Conservation (phyloP, 2,329 filamentous ascomycete species). For the Verticillium nonalfalfae region DNA sequence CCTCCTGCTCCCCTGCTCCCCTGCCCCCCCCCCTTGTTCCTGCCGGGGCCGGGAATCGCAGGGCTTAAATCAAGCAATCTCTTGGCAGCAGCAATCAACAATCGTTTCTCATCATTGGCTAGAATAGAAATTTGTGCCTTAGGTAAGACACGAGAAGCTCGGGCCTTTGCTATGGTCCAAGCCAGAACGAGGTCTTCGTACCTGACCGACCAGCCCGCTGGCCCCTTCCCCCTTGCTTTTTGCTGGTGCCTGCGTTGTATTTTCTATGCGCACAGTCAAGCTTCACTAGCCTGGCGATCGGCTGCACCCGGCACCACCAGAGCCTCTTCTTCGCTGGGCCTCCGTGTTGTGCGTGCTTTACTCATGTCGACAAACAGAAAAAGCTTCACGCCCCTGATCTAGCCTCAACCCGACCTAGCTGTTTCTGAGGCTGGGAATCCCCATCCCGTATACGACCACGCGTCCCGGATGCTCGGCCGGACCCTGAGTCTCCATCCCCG, state of each 20-base stretch:
- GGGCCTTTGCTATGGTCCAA: not conserved
- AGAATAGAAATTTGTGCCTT: not conserved
- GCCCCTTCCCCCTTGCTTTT: not conserved
- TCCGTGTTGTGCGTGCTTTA: not conserved
- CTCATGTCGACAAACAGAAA: not conserved
- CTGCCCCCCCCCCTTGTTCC: too few relatives aligned
- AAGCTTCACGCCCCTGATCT: not conserved
- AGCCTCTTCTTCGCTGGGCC: not conserved
- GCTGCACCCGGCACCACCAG: not conserved
- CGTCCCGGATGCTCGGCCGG: not conserved
- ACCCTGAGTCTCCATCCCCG: not conserved
- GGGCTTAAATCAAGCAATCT: not conserved
- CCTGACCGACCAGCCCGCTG: not conserved
- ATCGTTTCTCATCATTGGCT: not conserved
- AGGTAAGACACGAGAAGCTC: not conserved
- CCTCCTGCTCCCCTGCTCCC: too few relatives aligned
- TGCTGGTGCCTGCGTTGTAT: not conserved
- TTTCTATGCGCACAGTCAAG: not conserved
- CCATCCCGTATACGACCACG: not conserved
- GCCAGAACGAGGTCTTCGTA: not conserved
- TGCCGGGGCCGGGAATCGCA: not conserved
- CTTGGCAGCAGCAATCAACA: not conserved
- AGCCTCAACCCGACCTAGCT: not conserved
- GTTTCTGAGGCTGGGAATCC: not conserved
- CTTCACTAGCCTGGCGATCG: not conserved